Conservation (phyloP, 441 rosid species). For the Raphanus hybrid region DNA sequence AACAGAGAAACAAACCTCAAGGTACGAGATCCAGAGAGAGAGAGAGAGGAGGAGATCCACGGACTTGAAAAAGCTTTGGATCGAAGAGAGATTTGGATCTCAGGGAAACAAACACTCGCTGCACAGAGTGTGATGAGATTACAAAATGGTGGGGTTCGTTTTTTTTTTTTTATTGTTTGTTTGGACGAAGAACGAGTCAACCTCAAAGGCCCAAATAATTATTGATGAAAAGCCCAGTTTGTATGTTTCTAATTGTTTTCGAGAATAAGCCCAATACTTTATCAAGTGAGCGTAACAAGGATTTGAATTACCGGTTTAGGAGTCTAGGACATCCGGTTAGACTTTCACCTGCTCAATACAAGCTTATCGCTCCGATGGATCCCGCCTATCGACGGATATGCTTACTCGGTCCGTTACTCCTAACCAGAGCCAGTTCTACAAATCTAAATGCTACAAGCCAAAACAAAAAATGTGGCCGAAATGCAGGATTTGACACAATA, state of each 20-base stretch:
- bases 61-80: slow-evolving; percentile 13
- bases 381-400: too few relatives aligned
- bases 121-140: background rate
- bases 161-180: background rate
- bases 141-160: slow-evolving; percentile 1
- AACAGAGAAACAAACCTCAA: slow-evolving; percentile 37
- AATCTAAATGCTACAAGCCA: too few relatives aligned
- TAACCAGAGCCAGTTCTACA: too few relatives aligned
- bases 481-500: too few relatives aligned
- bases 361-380: too few relatives aligned
- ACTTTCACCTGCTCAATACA: too few relatives aligned
- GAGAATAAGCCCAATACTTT: background rate
- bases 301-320: background rate
- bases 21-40: slow-evolving; percentile 31
- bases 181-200: slow-evolving; percentile 6
- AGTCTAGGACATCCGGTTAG: too few relatives aligned
- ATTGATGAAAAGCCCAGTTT: slow-evolving; percentile 23
- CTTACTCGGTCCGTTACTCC: too few relatives aligned
- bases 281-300: background rate
- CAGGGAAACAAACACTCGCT: slow-evolving; percentile 17
- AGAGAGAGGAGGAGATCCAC: slow-evolving; percentile 24
- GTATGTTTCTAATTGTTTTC: background rate
- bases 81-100: slow-evolving; percentile 38
- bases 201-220: slow-evolving; percentile 11
- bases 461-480: too few relatives aligned